phyloP scores from a whole-genome alignment of 768 basidiomycete genomes.

The Scleroderma citrinum region DNA sequence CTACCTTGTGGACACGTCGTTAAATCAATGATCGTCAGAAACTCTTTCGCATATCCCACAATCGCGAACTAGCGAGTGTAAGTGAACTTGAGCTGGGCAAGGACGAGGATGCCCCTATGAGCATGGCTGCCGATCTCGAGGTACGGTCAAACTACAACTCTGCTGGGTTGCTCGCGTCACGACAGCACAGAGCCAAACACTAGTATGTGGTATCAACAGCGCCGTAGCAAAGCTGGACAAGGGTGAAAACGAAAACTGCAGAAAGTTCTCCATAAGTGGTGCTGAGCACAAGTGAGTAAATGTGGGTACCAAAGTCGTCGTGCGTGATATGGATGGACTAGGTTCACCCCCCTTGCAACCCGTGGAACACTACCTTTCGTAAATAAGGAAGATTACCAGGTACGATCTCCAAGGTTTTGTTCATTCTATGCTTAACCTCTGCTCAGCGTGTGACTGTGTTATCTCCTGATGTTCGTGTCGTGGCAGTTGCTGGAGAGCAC shows the following conservation, averaged over 20 bases:
- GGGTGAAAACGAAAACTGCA: slow-evolving; percentile 81
- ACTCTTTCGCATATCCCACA: slow-evolving; percentile 55
- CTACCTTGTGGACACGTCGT: slow-evolving; percentile 5
- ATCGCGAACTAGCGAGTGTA: slow-evolving; percentile 48
- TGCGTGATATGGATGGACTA: slow-evolving; percentile 10
- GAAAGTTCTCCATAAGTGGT: slow-evolving; percentile 49
- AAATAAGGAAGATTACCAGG: slow-evolving; percentile 81
- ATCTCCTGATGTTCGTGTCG: slow-evolving; percentile 57
- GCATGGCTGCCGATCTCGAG: slow-evolving; percentile 65
- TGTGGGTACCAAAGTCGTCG: not conserved
- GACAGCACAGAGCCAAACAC: slow-evolving; percentile 34
- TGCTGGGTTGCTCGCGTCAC: not conserved
- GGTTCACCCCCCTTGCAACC: slow-evolving; percentile 31
- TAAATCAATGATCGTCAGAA: slow-evolving; percentile 38
- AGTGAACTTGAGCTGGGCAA: slow-evolving; percentile 70
- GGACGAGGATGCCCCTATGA: slow-evolving; percentile 96
- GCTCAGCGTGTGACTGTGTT: slow-evolving; percentile 84
- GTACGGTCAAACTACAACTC: slow-evolving; percentile 31
- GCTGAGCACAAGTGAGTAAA: slow-evolving; percentile 51
- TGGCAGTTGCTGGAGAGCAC: slow-evolving; percentile 70
- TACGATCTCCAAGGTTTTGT: slow-evolving; percentile 26
- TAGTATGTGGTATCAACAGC: slow-evolving; percentile 90
- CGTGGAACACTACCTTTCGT: slow-evolving; percentile 55
- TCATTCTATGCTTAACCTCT: slow-evolving; percentile 4
- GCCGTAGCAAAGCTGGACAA: slow-evolving; percentile 51